These are phyloP conservation scores for Russula ochroleuca DNA, from an alignment of 768 basidiomycete genomes.

Conservation along the genomic window DNA sequence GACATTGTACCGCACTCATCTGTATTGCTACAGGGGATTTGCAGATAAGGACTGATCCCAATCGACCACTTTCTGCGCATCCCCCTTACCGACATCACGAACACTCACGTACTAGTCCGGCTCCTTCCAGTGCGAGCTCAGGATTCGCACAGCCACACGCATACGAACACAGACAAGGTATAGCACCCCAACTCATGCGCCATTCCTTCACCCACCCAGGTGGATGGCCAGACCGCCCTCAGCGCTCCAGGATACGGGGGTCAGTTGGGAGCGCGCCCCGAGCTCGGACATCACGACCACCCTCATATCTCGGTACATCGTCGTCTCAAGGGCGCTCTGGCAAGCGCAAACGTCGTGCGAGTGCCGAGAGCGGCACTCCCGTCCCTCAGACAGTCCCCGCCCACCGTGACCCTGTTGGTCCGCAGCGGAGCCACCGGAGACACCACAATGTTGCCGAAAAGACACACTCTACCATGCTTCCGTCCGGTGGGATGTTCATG, in stretches of 20 bases:
- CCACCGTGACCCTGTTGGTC: conserved; percentile 18
- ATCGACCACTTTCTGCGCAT: not conserved
- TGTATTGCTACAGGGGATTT: not conserved
- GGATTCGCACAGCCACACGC: not conserved
- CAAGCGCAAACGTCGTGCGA: conserved; percentile 19
- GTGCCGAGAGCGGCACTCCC: conserved; percentile 10
- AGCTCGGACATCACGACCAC: conserved; percentile 4
- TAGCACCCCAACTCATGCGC: conserved; percentile 25
- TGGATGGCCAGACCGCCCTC: conserved; percentile 23
- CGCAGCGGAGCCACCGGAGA: conserved; percentile 20
- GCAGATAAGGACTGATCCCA: not conserved
- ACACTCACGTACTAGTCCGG: conserved; percentile 13
- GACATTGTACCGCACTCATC: not conserved
- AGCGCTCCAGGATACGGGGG: conserved; percentile 7
- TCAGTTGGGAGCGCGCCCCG: not conserved
- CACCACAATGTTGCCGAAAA: conserved; percentile 26
- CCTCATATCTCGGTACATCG: not conserved
- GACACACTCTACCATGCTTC: conserved; percentile 26
- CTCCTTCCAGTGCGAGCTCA: conserved; percentile 15
- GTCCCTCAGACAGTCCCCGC: conserved; percentile 5
- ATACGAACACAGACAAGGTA: conserved; percentile 21
- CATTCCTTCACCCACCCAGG: conserved; percentile 23
- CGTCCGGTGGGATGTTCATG: conserved; percentile 28
- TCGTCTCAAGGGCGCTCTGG: conserved; percentile 11
- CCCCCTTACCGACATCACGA: not conserved